Percentiles rank a stretch among this genome's conserved stretches.
These are phyloP conservation scores for Glycine latifolia DNA, from an alignment of 306 rosid species.

Conservation along the genomic window DNA sequence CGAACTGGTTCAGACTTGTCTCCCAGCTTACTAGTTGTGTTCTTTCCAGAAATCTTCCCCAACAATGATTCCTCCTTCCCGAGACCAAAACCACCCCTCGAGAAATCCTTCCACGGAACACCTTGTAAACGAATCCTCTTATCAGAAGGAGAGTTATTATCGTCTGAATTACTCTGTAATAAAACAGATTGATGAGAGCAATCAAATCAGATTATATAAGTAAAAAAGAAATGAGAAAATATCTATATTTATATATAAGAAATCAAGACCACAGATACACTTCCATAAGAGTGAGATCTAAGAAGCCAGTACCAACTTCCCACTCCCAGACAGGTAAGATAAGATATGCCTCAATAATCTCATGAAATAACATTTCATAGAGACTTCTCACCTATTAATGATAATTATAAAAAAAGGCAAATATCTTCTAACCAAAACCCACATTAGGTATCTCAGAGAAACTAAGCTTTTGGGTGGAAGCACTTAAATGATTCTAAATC, in stretches of 20 bases:
- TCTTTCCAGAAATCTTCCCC: conserved; percentile 70
- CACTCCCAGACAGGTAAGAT: conserved; percentile 15
- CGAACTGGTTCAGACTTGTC: conserved; percentile 74
- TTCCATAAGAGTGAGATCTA: conserved; percentile 50
- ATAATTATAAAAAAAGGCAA: conserved; percentile 26
- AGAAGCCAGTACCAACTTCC: neutral
- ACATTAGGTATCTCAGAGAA: neutral
- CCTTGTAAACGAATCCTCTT: conserved; percentile 79
- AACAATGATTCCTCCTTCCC: conserved; percentile 68
- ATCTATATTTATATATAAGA: conserved; percentile 38
- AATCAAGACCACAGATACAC: conserved; percentile 43
- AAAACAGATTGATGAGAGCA: conserved; percentile 35
- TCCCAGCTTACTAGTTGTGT: conserved; percentile 58
- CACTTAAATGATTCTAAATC: conserved; percentile 13
- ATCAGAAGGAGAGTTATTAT: conserved; percentile 62
- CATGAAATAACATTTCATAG: conserved; percentile 4
- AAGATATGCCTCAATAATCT: conserved; percentile 28
- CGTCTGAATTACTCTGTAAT: conserved; percentile 69
- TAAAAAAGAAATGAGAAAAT: conserved; percentile 30
- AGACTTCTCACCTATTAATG: conserved; percentile 6
- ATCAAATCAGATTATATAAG: conserved; percentile 42
- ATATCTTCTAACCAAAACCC: conserved; percentile 9
- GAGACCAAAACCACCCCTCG: conserved; percentile 72
- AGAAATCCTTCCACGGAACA: conserved; percentile 92
- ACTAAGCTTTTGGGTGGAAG: conserved; percentile 33